phyloP scores from a whole-genome alignment of 208 protist species.

The Dictyostelium gargantuum region DNA sequence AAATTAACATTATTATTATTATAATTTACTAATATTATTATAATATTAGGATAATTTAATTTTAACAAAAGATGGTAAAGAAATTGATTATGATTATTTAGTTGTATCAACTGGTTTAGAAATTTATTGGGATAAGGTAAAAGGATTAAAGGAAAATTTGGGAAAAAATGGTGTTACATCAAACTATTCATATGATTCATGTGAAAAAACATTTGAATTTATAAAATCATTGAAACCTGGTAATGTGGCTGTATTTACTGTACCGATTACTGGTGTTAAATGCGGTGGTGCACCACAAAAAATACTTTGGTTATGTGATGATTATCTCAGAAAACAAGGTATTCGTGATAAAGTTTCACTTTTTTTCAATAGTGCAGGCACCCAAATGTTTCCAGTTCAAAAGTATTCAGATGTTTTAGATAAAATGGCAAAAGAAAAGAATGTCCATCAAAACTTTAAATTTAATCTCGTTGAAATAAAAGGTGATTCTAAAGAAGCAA shows the following conservation, averaged over 20 bases:
- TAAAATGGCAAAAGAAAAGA: slow-evolving; percentile 59
- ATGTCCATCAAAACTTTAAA: slow-evolving; percentile 58
- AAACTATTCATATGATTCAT: slow-evolving; percentile 74
- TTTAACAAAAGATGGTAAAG: slow-evolving; percentile 62
- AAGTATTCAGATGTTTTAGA: slow-evolving; percentile 62
- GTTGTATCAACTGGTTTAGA: slow-evolving; percentile 75
- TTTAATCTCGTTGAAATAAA: slow-evolving; percentile 72
- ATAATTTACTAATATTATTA: not conserved
- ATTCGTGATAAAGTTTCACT: slow-evolving; percentile 61
- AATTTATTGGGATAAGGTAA: slow-evolving; percentile 76
- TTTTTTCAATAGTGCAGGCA: slow-evolving; percentile 64
- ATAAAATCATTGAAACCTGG: slow-evolving; percentile 68
- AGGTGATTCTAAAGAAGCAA: slow-evolving; percentile 66
- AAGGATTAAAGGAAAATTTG: slow-evolving; percentile 75
- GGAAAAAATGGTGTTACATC: slow-evolving; percentile 74
- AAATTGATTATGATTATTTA: slow-evolving; percentile 76
- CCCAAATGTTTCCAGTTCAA: slow-evolving; percentile 71
- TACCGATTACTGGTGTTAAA: slow-evolving; percentile 76
- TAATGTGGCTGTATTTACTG: slow-evolving; percentile 75
- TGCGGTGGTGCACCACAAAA: slow-evolving; percentile 83
- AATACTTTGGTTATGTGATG: slow-evolving; percentile 79
- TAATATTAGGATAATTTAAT: not conserved
- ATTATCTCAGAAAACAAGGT: slow-evolving; percentile 44
- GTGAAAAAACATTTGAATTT: slow-evolving; percentile 74
- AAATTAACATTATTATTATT: not conserved